Evolutionary conservation across 2,329 filamentous ascomycete genomes (phyloP), one percentile per base, ranked within the genome.

Genomic region (Atkinsonella hypoxylon): DNA sequence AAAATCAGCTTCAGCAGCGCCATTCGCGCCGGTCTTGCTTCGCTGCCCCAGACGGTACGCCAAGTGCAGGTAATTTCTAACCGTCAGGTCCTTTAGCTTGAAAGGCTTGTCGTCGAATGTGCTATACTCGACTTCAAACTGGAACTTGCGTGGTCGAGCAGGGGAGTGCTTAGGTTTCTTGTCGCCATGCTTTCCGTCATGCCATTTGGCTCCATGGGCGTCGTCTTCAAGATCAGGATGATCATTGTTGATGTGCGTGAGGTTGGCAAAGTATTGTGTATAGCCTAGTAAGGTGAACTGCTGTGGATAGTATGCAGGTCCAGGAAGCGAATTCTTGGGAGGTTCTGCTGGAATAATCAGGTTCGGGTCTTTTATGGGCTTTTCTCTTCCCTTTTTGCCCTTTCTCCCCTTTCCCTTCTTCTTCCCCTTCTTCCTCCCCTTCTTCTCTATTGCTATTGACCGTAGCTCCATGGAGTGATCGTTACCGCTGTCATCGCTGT

Each of bases 251-350:
- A 95, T 83, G 52, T 80, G 71, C 0, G 91, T 97, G n/a, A 98
- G 71, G 64, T 98, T 98, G 54, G 91, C 89, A 66, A 82, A 96
- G 66, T 94, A 96, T 61, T 98, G 93, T 4, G 82, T 89, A 66
- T 89, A 96, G 5, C 87, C 82, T 3, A 85, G 75, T 54, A 90
- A 73, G 0, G 88, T 87, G 38, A 97, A 73, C 0, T 87, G 73
- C 63, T 98, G 93, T 8, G 85, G 82, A 18, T 83, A 89, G 67
- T 98, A 97, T 8, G 88, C 93, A 0, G 93, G 93, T 0, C 93
- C 93, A 0, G 91, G 91, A 6, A 81, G 80, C 8, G 84, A 69
- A 2, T 78, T 77, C 58, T 84, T 82, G 0, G 87, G 79, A 2
- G 93, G 93, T 1, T 83, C 79, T 0, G 80, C 67, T 0, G 93